Evolutionary conservation across 768 basidiomycete genomes (phyloP), one percentile per base, ranked within the genome.

Genomic region (Hemileccinum impolitum): DNA sequence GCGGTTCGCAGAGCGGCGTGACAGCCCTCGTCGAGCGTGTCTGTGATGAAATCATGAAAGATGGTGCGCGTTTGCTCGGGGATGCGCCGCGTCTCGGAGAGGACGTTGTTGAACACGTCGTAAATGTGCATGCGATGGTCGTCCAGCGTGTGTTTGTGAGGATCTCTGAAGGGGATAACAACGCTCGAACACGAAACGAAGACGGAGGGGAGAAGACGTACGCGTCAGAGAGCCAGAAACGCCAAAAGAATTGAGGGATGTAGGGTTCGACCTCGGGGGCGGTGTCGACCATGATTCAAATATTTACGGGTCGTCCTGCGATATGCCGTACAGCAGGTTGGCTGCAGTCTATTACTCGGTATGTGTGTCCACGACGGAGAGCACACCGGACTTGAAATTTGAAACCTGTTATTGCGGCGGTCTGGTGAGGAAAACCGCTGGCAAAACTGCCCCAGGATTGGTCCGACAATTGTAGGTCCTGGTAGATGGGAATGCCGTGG

Each of bases 101-200:
- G 68, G 11, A 70, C 65, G 54, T 80, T 79, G 26, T 77, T 66
- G 53, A 77, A 79, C 7, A 78, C 70, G 51, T 81, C 73, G 52
- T 80, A 81, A 3, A 74, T 57, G 54, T 82, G 80, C 28, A 82
- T 55, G 26, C 79, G 67, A 56, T 56, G 74, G 59, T 54, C 70
- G 53, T 50, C 69, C 52, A 56, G 44, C 51, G 62, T 56, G 59
- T 62, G 61, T 38, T 61, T 69, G 30, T 46, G 59, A n/a, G 57
- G 52, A 47, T 62, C 63, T n/a, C 66, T 67, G 47, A 28, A 37
- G 9, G n/a, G 8, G 13, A 26, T 7, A 37, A 26, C 12, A 2
- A 32, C 6, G 38, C 14, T n/a, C 14, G 21, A 7, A 23, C 8
- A 12, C 11, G 23, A 19, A 2, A 2, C n/a, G 3, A 3, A 25